Percentiles rank a stretch among this genome's conserved stretches.
Conservation (phyloP, 225 moss, liverwort and hornwort species). For the Pseudisothecium myosuroides region DNA sequence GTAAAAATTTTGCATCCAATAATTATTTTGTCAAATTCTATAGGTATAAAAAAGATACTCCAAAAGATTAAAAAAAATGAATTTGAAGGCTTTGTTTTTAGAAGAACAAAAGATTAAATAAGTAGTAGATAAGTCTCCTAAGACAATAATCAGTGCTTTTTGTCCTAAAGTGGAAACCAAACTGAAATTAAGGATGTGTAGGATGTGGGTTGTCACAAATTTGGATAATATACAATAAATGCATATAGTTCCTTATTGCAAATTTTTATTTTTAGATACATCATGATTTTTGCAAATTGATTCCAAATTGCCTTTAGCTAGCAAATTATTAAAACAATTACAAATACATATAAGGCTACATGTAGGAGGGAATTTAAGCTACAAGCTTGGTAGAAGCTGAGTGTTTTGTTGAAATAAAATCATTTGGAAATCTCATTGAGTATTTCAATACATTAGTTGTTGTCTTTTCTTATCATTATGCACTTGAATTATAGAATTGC, state of each 20-base stretch:
- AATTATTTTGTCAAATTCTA: not conserved
- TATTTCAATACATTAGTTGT: too few relatives aligned
- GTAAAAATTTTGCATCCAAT: not conserved
- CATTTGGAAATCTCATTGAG: too few relatives aligned
- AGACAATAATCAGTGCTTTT: not conserved
- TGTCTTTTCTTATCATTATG: not conserved
- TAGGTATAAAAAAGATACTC: rapidly evolving
- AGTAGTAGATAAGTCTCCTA: not conserved
- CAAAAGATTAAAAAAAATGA: not conserved
- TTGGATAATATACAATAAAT: not conserved
- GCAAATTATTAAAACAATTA: too few relatives aligned
- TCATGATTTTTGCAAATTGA: not conserved
- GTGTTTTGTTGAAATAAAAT: too few relatives aligned
- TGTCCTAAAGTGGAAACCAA: too few relatives aligned
- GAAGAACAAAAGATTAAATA: not conserved
- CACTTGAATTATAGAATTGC: not conserved
- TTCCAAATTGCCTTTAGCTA: not conserved
- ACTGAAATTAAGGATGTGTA: not conserved
- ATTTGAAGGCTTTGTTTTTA: not conserved
- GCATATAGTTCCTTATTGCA: not conserved
- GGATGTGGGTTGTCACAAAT: not conserved
- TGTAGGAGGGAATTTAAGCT: too few relatives aligned
- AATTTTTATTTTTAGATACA: not conserved
- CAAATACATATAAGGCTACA: too few relatives aligned
- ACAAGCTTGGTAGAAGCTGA: too few relatives aligned